phyloP scores from a whole-genome alignment of 768 basidiomycete species.

The Russula brevipes region DNA sequence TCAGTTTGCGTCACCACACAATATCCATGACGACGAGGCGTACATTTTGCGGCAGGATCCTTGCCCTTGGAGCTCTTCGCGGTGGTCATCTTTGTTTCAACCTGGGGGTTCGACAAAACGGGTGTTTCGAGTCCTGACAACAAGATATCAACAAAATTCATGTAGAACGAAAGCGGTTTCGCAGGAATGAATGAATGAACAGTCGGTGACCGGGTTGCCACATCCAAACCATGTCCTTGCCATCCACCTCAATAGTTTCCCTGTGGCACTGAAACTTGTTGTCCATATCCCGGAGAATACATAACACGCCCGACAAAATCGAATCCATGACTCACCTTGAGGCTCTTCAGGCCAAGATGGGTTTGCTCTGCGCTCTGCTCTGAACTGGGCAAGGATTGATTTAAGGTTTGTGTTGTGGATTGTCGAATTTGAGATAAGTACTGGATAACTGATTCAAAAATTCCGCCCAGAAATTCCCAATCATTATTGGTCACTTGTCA shows the following conservation, averaged over 20 bases:
- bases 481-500: too few relatives aligned
- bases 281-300: background rate
- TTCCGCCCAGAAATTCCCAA: too few relatives aligned
- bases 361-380: too few relatives aligned
- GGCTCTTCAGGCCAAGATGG: background rate
- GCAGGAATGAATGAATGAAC: background rate
- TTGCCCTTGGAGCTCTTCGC: constrained; percentile 66
- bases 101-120: background rate
- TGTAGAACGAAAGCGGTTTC: background rate
- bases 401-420: constrained; percentile 10
- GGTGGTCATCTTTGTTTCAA: constrained; percentile 49
- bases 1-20: background rate
- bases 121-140: background rate
- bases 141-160: background rate
- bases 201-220: background rate
- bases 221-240: background rate
- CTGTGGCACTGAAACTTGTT: background rate
- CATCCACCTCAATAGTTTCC: constrained; percentile 11
- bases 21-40: constrained; percentile 25
- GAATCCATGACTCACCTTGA: constrained; percentile 8
- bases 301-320: background rate
- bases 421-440: constrained; percentile 1
- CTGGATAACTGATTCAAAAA: background rate
- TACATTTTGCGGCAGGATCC: constrained; percentile 45
- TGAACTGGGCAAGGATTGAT: background rate